phyloP scores from a whole-genome alignment of 208 protist species.

The Trypanosoma caninum region DNA sequence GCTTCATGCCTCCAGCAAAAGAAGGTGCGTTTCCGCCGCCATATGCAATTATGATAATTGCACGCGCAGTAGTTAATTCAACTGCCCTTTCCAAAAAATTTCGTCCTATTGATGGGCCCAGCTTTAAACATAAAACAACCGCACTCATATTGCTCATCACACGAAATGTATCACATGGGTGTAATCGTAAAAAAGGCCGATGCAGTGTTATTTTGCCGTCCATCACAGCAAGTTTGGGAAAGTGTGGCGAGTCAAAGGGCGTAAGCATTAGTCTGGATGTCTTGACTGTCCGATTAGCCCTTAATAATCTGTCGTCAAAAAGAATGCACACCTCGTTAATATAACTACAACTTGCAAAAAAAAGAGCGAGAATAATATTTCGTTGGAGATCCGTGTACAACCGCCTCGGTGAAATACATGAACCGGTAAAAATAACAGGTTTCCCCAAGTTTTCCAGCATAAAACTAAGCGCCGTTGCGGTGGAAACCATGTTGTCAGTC shows the following conservation, averaged over 20 bases:
- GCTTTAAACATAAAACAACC: slow-evolving; percentile 47
- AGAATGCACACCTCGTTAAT: slow-evolving; percentile 94
- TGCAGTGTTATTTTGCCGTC: slow-evolving; percentile 46
- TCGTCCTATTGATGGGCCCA: slow-evolving; percentile 70
- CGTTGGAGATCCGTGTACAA: slow-evolving; percentile 88
- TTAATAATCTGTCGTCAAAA: slow-evolving; percentile 93
- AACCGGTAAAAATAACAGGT: slow-evolving; percentile 96
- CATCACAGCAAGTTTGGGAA: slow-evolving; percentile 82
- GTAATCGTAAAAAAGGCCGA: slow-evolving; percentile 36
- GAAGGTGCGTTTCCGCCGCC: slow-evolving; percentile 92
- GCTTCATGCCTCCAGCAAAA: slow-evolving; percentile 57
- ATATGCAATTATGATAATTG: slow-evolving; percentile 90
- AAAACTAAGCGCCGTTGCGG: slow-evolving; percentile 94
- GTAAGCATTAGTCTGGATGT: slow-evolving; percentile 58
- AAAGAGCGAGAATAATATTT: slow-evolving; percentile 80
- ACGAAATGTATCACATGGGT: slow-evolving; percentile 45
- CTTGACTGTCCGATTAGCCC: slow-evolving; percentile 92
- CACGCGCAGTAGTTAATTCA: slow-evolving; percentile 43
- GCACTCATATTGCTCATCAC: slow-evolving; percentile 47
- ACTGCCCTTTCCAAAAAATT: slow-evolving; percentile 20
- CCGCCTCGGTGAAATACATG: slow-evolving; percentile 84
- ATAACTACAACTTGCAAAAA: slow-evolving; percentile 81
- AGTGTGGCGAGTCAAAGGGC: slow-evolving; percentile 93
- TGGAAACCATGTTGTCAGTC: slow-evolving; percentile 95
- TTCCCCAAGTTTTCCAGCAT: slow-evolving; percentile 97